phyloP scores from a whole-genome alignment of 768 basidiomycete species.

The Inosperma sp. region DNA sequence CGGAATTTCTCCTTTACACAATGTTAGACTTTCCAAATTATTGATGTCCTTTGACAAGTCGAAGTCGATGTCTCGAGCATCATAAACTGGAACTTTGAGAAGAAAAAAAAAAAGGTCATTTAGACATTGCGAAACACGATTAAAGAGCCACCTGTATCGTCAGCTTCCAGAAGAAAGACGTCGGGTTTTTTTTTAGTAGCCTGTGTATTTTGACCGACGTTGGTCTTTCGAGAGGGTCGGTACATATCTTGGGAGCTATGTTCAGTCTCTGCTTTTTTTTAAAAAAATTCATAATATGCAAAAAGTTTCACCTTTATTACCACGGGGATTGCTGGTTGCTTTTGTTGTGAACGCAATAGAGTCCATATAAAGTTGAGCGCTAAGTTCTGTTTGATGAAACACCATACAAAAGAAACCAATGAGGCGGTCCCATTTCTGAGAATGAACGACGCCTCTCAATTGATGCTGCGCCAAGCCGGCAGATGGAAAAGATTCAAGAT shows the following conservation, averaged over 20 bases:
- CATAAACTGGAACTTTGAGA: conserved; percentile 8
- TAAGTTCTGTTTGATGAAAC: neutral
- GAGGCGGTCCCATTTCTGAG: conserved; percentile 8
- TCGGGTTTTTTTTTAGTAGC: neutral
- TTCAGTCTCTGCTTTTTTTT: no score
- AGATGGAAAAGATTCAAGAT: neutral
- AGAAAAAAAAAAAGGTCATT: neutral
- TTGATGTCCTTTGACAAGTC: neutral
- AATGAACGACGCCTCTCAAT: neutral
- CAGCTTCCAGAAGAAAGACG: neutral
- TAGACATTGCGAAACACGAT: no score
- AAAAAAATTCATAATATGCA: no score
- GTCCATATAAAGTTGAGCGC: conserved; percentile 2
- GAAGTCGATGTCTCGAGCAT: neutral
- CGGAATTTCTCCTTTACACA: conserved; percentile 5
- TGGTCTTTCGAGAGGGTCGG: neutral
- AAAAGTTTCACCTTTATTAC: no score
- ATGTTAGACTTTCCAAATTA: neutral
- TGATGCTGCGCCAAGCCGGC: conserved; percentile 4
- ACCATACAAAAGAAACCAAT: neutral
- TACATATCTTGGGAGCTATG: neutral
- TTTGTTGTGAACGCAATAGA: neutral
- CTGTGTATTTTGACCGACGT: neutral
- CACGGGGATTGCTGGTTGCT: no score
- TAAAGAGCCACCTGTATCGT: neutral